Percentiles rank a stretch among this genome's conserved stretches.
These are phyloP conservation scores for Penicillium vulpinum DNA, from an alignment of 2,329 filamentous ascomycete species.

Conservation along the genomic window DNA sequence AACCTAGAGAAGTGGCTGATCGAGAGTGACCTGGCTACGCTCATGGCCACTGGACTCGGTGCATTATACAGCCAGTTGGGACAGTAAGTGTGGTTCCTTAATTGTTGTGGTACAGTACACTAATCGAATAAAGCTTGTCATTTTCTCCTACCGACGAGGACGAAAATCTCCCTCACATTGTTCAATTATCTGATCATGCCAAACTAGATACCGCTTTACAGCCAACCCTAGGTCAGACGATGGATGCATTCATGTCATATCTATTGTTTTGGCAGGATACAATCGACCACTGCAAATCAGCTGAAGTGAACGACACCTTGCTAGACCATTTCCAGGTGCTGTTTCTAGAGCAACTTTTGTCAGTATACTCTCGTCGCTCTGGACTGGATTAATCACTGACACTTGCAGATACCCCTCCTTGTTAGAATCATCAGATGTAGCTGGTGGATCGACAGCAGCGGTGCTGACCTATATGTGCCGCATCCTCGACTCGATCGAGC, in stretches of 20 bases:
- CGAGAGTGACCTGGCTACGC: slow-evolving; percentile 89
- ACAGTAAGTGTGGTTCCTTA: slow-evolving; percentile 43
- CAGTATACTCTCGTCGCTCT: slow-evolving; percentile 35
- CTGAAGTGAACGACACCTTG: slow-evolving; percentile 87
- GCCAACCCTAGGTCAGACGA: slow-evolving; percentile 81
- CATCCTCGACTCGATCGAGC: slow-evolving; percentile 86
- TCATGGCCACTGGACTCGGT: slow-evolving; percentile 95
- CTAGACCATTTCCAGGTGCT: slow-evolving; percentile 97
- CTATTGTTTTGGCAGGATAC: slow-evolving; percentile 98
- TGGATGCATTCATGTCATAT: slow-evolving; percentile 92
- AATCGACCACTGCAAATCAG: slow-evolving; percentile 87
- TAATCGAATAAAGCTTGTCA: slow-evolving; percentile 65
- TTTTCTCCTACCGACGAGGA: slow-evolving; percentile 69
- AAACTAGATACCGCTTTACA: slow-evolving; percentile 70
- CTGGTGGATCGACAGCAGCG: slow-evolving; percentile 93
- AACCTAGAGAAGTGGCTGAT: slow-evolving; percentile 93
- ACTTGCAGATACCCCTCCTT: slow-evolving; percentile 79
- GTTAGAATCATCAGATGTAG: slow-evolving; percentile 93
- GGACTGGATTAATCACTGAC: slow-evolving; percentile 3
- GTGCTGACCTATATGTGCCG: slow-evolving; percentile 90
- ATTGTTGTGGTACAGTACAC: slow-evolving; percentile 46
- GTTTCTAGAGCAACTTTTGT: slow-evolving; percentile 92
- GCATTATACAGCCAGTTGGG: slow-evolving; percentile 71
- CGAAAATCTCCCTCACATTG: slow-evolving; percentile 71
- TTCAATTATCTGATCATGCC: slow-evolving; percentile 85